A percentile compares a stretch with the other conserved stretches of the same genome.
Evolutionary conservation across 164 flowering plant species (phyloP).

Genomic region (Chimonanthus salicifolius): DNA sequence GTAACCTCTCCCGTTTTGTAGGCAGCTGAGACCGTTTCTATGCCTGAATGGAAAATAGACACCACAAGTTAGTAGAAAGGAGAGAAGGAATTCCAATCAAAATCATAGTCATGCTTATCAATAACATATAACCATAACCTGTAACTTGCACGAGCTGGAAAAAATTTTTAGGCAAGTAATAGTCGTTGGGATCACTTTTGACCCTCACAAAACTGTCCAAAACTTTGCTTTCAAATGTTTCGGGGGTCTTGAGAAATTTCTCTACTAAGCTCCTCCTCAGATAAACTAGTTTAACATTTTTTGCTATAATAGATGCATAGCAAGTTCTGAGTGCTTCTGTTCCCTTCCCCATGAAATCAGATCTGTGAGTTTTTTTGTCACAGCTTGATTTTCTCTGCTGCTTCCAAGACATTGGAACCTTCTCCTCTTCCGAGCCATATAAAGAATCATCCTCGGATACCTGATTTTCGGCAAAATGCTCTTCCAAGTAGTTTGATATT

Average conservation of each 20-base stretch:
- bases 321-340: conserved; percentile 19
- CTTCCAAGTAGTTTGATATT: conserved; percentile 36
- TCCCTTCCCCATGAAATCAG: conserved; percentile 10
- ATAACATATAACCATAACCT: conserved; percentile 29
- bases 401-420: conserved; percentile 6
- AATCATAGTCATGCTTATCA: background rate
- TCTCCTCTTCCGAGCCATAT: conserved; percentile 24
- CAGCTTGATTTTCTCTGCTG: conserved; percentile 16
- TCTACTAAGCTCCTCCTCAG: conserved; percentile 51
- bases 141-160: conserved; percentile 59
- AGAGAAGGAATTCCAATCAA: background rate
- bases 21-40: conserved; percentile 19
- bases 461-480: conserved; percentile 51
- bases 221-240: conserved; percentile 49
- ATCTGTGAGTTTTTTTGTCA: conserved; percentile 11
- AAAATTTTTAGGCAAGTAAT: conserved; percentile 27
- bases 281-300: conserved; percentile 61
- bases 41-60: conserved; percentile 30
- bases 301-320: conserved; percentile 49
- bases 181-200: conserved; percentile 47
- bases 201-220: conserved; percentile 61
- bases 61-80: background rate
- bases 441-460: conserved; percentile 38
- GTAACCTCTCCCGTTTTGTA: conserved; percentile 11
- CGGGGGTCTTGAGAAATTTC: conserved; percentile 39